These are phyloP conservation scores for Naumovozyma baii DNA, from an alignment of 805 yeast species.

Conservation along the genomic window DNA sequence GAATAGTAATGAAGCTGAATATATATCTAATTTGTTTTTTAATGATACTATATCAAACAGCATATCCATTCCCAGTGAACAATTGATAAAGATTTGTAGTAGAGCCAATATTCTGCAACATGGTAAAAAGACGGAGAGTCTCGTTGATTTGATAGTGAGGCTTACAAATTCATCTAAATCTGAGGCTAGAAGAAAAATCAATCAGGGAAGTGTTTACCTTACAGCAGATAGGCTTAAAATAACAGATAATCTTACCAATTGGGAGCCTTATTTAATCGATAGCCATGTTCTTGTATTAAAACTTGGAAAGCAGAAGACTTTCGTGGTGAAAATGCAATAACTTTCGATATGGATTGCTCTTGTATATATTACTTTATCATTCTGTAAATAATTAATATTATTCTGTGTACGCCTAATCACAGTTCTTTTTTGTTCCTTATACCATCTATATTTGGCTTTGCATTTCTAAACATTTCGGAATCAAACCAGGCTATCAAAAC, in stretches of 20 bases:
- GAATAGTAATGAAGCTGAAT: constrained; percentile 55
- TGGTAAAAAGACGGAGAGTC: constrained; percentile 24
- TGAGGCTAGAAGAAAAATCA: constrained; percentile 53
- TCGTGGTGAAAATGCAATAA: constrained; percentile 33
- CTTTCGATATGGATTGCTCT: too few relatives aligned
- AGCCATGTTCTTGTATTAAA: constrained; percentile 54
- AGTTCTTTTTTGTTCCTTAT: not conserved
- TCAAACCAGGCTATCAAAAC: constrained; percentile 29
- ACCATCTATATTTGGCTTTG: constrained; percentile 7
- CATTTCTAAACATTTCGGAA: constrained; percentile 25
- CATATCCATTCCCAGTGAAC: constrained; percentile 7
- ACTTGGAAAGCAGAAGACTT: constrained; percentile 63
- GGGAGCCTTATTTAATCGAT: constrained; percentile 46
- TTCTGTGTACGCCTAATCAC: not conserved
- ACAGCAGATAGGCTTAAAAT: constrained; percentile 52
- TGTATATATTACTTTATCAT: too few relatives aligned
- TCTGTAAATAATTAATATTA: too few relatives aligned
- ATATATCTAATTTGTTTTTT: constrained; percentile 59
- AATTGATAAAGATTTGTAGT: constrained; percentile 10
- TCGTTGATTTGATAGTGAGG: constrained; percentile 44
- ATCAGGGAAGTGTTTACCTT: constrained; percentile 62
- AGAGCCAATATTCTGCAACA: constrained; percentile 15
- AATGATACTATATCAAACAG: constrained; percentile 4
- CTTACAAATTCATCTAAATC: constrained; percentile 42
- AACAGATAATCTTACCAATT: constrained; percentile 40